phyloP scores from a whole-genome alignment of 495 filamentous ascomycete species.

The Xylaria intraflava region DNA sequence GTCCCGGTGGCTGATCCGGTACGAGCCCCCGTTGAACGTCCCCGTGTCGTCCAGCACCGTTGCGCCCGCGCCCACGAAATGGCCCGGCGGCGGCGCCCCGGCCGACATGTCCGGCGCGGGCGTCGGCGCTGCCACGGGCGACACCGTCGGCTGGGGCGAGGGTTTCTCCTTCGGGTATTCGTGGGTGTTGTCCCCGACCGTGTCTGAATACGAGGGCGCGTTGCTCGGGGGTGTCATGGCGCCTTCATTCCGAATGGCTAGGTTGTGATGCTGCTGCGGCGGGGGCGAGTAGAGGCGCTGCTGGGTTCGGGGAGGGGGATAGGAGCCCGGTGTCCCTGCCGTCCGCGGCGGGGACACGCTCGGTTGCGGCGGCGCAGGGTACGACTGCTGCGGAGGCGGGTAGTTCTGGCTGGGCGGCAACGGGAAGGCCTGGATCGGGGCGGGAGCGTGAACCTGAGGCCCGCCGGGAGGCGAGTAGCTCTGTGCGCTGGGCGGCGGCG shows the following conservation, averaged over 20 bases:
- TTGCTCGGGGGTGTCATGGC: conserved; percentile 21
- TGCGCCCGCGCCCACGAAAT: conserved; percentile 4
- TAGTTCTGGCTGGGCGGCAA: conserved; percentile 37
- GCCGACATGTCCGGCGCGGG: conserved; percentile 21
- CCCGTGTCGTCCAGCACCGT: conserved; percentile 79
- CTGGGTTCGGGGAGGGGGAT: conserved; percentile 19
- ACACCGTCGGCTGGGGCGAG: conserved; percentile 17
- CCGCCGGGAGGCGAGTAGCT: conserved; percentile 21
- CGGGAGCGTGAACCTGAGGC: conserved; percentile 6
- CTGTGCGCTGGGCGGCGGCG: conserved; percentile 26
- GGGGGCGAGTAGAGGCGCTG: conserved; percentile 7
- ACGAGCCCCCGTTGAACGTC: conserved; percentile 93
- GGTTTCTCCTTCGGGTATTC: conserved; percentile 36
- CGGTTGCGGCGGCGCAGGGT: conserved; percentile 26
- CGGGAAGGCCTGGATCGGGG: conserved; percentile 13
- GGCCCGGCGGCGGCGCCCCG: conserved; percentile 25
- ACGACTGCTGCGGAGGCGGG: conserved; percentile 37
- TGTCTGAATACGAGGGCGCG: conserved; percentile 30
- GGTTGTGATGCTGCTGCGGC: conserved; percentile 24
- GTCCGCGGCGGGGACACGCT: conserved; percentile 23
- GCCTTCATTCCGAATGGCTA: conserved; percentile 25
- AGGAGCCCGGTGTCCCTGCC: conserved; percentile 21
- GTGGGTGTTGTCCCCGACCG: conserved; percentile 19
- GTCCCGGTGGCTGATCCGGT: conserved; percentile 87
- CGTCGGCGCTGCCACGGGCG: conserved; percentile 18